These are phyloP conservation scores for Hysterium pulicare DNA, from an alignment of 2,329 filamentous ascomycete genomes.

Conservation along the genomic window DNA sequence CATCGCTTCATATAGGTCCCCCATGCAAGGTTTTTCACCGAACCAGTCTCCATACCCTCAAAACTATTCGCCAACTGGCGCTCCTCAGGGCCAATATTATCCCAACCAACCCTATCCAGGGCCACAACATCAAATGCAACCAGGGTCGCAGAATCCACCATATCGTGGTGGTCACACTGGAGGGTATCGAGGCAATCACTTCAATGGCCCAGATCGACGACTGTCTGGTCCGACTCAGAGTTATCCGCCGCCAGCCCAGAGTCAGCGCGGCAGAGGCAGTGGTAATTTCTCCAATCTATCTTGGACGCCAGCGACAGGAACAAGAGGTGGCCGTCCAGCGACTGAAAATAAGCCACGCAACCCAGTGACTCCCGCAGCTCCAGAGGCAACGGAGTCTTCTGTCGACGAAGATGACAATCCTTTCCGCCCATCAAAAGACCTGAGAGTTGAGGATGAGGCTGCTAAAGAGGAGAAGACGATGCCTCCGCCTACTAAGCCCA, in stretches of 20 bases:
- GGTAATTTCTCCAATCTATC: conserved; percentile 65
- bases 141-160: conserved; percentile 47
- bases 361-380: conserved; percentile 10
- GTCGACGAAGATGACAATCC: conserved; percentile 58
- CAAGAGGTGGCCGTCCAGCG: conserved; percentile 49
- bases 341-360: conserved; percentile 32
- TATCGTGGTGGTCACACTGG: conserved; percentile 51
- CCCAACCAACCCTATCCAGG: conserved; percentile 53
- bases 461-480: conserved; percentile 51
- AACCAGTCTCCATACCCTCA: conserved; percentile 53
- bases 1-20: conserved; percentile 38
- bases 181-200: conserved; percentile 60
- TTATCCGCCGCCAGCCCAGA: conserved; percentile 39
- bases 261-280: conserved; percentile 54
- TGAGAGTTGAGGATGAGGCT: conserved; percentile 61
- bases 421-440: conserved; percentile 62
- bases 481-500: conserved; percentile 55
- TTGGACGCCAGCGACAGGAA: conserved; percentile 62
- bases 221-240: conserved; percentile 44
- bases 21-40: conserved; percentile 56
- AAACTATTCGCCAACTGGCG: conserved; percentile 26
- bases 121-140: conserved; percentile 56
- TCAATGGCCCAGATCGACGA: conserved; percentile 46
- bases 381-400: conserved; percentile 23
- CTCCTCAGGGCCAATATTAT: conserved; percentile 54